Percentiles rank a stretch among this genome's conserved stretches.
Conservation (phyloP, 2,329 filamentous ascomycete genomes). For the Penicillium sp. region DNA sequence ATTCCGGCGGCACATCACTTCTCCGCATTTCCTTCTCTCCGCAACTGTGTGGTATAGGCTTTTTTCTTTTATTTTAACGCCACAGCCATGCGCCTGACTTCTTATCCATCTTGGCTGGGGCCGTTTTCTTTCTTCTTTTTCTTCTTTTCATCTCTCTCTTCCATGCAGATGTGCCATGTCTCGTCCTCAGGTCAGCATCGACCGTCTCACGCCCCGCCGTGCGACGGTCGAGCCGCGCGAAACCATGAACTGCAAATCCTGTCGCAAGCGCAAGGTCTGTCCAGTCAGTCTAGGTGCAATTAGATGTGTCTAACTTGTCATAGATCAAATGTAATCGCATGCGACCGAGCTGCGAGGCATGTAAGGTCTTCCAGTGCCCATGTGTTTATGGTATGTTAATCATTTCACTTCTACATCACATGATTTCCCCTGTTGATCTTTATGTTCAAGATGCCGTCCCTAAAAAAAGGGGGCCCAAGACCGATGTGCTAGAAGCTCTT, state of each 20-base stretch:
- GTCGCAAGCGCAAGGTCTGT: conserved; percentile 79
- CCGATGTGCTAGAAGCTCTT: conserved; percentile 79
- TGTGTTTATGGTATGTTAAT: conserved; percentile 74
- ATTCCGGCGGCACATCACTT: conserved; percentile 16
- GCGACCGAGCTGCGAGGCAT: conserved; percentile 81
- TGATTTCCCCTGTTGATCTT: conserved; percentile 33
- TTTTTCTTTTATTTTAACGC: not conserved
- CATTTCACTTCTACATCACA: conserved; percentile 7
- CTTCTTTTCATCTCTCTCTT: conserved; percentile 6
- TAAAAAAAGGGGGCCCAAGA: conserved; percentile 87
- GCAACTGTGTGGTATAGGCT: conserved; percentile 2
- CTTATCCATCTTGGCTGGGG: conserved; percentile 5
- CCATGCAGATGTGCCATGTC: conserved; percentile 51
- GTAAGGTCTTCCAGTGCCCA: conserved; percentile 81
- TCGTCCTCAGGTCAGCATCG: conserved; percentile 75
- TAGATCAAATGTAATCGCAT: conserved; percentile 91
- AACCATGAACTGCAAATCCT: conserved; percentile 95
- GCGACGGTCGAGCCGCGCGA: conserved; percentile 74
- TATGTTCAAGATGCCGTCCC: conserved; percentile 70
- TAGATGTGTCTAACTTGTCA: not conserved
- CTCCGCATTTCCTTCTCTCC: conserved; percentile 23
- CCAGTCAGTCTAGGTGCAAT: conserved; percentile 19
- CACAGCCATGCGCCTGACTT: conserved; percentile 11
- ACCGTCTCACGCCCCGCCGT: conserved; percentile 69
- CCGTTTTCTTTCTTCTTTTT: conserved; percentile 8